Evolutionary conservation across 2,329 filamentous ascomycete species (phyloP), one percentile per base, ranked within the genome.

Genomic region (Pyrenophora seminiperda): DNA sequence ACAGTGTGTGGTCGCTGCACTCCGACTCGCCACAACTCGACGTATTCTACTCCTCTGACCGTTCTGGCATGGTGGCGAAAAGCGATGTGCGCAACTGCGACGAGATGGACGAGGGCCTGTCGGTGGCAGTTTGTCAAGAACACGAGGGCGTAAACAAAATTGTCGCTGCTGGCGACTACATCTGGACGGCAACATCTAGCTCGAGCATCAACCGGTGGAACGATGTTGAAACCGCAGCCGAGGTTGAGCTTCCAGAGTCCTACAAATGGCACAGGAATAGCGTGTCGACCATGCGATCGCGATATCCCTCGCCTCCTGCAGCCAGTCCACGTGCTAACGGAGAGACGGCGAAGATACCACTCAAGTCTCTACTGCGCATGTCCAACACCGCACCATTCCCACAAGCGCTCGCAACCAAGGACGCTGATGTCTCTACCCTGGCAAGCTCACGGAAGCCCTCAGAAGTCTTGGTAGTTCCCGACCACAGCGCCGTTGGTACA

Each of bases 1-100:
- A 96, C 68, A 97, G 92, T 70, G 90, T 99, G 17, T 99, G 94
- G 94, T 95, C 91, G 1, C 80, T 99, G 17, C 96, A 89, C 73
- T 97, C 94, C 0, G 87, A 93, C 45, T 85, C 96, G 63, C 91
- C 92, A 0, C 83, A 88, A 50, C 81, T 99, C 3, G 87, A 88
- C 7, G 83, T 96, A 22, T 97, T 99, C 73, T 97, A 97, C 76
- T 97, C 93, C 47, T 90, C 88, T 62, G 94, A 99, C 74, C 87
- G 93, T 42, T 92, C 91, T 1, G 94, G 94, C 2, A 76, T 97
- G 54, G 87, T 99, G n/a, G 93, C 91, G 46, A 99, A 97, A 79
- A 97, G 93, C 1, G 94, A 99, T 70, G 88, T 93, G 19, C 83
- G 92, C 58, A 84, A 86, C 49, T 80, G 86, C 20, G 81, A 83